phyloP scores from a whole-genome alignment of 2,329 filamentous ascomycete genomes.

The Paraconiothyrium sp. region DNA sequence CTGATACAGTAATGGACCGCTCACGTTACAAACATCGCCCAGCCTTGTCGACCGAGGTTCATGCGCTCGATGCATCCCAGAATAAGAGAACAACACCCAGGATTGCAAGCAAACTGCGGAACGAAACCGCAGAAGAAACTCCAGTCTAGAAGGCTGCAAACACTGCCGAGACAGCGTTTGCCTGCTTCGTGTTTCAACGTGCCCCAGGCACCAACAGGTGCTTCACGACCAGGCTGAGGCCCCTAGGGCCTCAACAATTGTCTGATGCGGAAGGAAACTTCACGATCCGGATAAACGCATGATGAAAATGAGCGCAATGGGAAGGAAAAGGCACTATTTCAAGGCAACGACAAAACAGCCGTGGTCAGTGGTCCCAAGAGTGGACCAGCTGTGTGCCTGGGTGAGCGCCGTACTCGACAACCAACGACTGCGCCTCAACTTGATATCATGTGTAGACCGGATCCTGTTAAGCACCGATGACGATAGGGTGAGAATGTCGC shows the following conservation, averaged over 20 bases:
- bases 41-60: not conserved
- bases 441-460: constrained; percentile 27
- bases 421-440: constrained; percentile 36
- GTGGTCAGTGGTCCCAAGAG: constrained; percentile 23
- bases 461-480: constrained; percentile 18
- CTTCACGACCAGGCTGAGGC: constrained; percentile 19
- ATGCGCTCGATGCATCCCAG: constrained; percentile 9
- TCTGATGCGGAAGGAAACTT: constrained; percentile 10
- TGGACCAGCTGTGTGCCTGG: constrained; percentile 27
- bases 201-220: constrained; percentile 27
- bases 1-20: not conserved
- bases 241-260: constrained; percentile 10
- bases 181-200: constrained; percentile 35
- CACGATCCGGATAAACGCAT: constrained; percentile 4
- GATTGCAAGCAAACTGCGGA: not conserved
- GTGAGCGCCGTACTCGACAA: constrained; percentile 21
- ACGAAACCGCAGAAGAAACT: not conserved
- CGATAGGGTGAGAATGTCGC: constrained; percentile 31
- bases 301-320: constrained; percentile 18
- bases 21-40: constrained; percentile 3
- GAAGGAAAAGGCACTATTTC: constrained; percentile 31
- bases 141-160: not conserved
- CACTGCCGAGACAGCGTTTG: constrained; percentile 30
- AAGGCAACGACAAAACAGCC: constrained; percentile 41
- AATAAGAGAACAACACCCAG: not conserved